Evolutionary conservation across 2,329 filamentous ascomycete genomes (phyloP).

Genomic region (Fusarium robinianum): DNA sequence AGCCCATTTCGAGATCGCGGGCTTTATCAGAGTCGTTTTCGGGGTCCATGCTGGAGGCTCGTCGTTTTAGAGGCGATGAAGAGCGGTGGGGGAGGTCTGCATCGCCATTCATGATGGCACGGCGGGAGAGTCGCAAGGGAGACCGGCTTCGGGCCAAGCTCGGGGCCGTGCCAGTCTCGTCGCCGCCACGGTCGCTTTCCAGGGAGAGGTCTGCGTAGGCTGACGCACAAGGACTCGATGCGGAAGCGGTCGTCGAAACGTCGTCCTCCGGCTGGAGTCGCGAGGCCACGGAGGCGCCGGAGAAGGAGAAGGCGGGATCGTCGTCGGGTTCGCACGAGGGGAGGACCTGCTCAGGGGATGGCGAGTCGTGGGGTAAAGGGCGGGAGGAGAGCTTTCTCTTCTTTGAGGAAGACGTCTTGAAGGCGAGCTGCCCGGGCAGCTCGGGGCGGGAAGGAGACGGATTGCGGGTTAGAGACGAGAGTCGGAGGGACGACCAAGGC

Average conservation of each 20-base stretch:
- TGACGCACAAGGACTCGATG: constrained; percentile 60
- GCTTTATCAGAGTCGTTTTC: constrained; percentile 48
- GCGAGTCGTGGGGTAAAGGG: constrained; percentile 48
- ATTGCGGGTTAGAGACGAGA: constrained; percentile 12
- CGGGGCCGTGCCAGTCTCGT: constrained; percentile 49
- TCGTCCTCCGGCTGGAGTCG: constrained; percentile 56
- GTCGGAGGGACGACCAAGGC: constrained; percentile 15
- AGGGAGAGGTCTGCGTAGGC: constrained; percentile 62
- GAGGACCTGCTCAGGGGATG: constrained; percentile 53
- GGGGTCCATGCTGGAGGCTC: constrained; percentile 65
- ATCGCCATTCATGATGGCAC: constrained; percentile 64
- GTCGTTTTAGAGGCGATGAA: constrained; percentile 67
- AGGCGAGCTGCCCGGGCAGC: constrained; percentile 69
- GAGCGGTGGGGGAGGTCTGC: constrained; percentile 62
- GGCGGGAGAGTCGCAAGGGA: constrained; percentile 55
- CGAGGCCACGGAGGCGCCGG: constrained; percentile 46
- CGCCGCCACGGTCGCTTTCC: constrained; percentile 58
- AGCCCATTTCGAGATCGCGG: constrained; percentile 54
- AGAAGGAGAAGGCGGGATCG: constrained; percentile 57
- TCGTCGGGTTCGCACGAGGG: constrained; percentile 59
- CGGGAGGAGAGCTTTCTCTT: constrained; percentile 70
- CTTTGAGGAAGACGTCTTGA: constrained; percentile 75
- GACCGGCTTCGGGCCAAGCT: constrained; percentile 54
- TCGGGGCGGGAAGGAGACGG: constrained; percentile 44
- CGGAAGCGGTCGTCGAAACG: constrained; percentile 58